phyloP scores from a whole-genome alignment of 116 monocot species.

The Cymodocea nodosa region DNA sequence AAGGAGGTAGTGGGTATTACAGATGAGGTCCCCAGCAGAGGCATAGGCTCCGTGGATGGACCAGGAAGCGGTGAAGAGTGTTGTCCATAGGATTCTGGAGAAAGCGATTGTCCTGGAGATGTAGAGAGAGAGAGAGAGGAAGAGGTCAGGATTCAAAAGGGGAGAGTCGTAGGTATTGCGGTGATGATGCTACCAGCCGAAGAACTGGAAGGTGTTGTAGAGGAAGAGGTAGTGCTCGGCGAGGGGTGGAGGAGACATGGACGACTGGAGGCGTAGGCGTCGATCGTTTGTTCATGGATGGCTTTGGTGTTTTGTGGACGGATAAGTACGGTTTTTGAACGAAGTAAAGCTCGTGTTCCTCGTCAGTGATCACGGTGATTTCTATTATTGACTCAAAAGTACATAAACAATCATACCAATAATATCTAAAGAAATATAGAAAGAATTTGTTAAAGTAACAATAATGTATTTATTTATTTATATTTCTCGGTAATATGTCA shows the following conservation, averaged over 20 bases:
- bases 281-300: too few relatives aligned
- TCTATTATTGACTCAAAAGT: too few relatives aligned
- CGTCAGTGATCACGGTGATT: too few relatives aligned
- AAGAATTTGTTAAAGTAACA: too few relatives aligned
- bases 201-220: conserved; percentile 62
- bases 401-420: too few relatives aligned
- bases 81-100: conserved; percentile 24
- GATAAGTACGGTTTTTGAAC: too few relatives aligned
- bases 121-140: conserved; percentile 1
- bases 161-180: neutral
- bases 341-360: too few relatives aligned
- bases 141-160: neutral
- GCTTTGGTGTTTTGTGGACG: too few relatives aligned
- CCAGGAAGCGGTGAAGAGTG: conserved; percentile 9
- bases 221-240: conserved; percentile 38
- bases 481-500: too few relatives aligned
- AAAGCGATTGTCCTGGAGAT: conserved; percentile 37
- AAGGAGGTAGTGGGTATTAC: conserved; percentile 16
- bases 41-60: conserved; percentile 49
- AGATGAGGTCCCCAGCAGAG: conserved; percentile 65
- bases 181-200: conserved; percentile 45
- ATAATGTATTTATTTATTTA: too few relatives aligned
- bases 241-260: neutral
- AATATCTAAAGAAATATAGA: too few relatives aligned
- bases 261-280: neutral